Conservation (phyloP, 2,329 filamentous ascomycete genomes). For the Alternaria brassicicola region DNA sequence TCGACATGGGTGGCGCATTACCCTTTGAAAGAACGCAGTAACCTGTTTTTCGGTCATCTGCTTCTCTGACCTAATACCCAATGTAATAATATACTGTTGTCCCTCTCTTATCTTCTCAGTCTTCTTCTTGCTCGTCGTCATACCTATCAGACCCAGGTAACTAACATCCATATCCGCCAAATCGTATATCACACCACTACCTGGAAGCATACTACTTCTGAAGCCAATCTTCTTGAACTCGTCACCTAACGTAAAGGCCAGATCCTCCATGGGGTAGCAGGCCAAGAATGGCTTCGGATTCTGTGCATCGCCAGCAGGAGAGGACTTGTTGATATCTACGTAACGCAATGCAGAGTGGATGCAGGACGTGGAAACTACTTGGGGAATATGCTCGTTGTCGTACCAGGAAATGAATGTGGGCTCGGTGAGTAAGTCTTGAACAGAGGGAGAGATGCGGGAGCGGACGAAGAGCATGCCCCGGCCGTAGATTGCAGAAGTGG, state of each 20-base stretch:
- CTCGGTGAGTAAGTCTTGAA: slow-evolving; percentile 43
- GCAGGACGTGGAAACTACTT: slow-evolving; percentile 44
- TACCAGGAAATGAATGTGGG: slow-evolving; percentile 48
- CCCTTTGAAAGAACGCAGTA: slow-evolving; percentile 21
- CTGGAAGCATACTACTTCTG: slow-evolving; percentile 40
- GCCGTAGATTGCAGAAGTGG: slow-evolving; percentile 10
- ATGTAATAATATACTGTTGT: slow-evolving; percentile 23
- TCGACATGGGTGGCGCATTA: not conserved
- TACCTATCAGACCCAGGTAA: slow-evolving; percentile 27
- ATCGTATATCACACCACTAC: slow-evolving; percentile 35
- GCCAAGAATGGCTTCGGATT: slow-evolving; percentile 45
- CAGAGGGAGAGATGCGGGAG: slow-evolving; percentile 21
- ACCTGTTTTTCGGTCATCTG: slow-evolving; percentile 19
- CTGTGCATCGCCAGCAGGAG: slow-evolving; percentile 7
- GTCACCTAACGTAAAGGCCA: slow-evolving; percentile 43
- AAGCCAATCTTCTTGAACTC: slow-evolving; percentile 47
- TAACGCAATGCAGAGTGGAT: slow-evolving; percentile 46
- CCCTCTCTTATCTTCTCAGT: not conserved
- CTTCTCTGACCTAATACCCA: slow-evolving; percentile 22
- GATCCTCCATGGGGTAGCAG: slow-evolving; percentile 47
- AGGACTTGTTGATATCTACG: slow-evolving; percentile 32
- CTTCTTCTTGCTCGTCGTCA: slow-evolving; percentile 12
- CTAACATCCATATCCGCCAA: slow-evolving; percentile 40
- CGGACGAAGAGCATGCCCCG: slow-evolving; percentile 23
- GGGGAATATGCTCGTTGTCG: slow-evolving; percentile 50